Evolutionary conservation across 305 asterid species (phyloP), one percentile per base, ranked within the genome.

Genomic region (Petunia hybrid): DNA sequence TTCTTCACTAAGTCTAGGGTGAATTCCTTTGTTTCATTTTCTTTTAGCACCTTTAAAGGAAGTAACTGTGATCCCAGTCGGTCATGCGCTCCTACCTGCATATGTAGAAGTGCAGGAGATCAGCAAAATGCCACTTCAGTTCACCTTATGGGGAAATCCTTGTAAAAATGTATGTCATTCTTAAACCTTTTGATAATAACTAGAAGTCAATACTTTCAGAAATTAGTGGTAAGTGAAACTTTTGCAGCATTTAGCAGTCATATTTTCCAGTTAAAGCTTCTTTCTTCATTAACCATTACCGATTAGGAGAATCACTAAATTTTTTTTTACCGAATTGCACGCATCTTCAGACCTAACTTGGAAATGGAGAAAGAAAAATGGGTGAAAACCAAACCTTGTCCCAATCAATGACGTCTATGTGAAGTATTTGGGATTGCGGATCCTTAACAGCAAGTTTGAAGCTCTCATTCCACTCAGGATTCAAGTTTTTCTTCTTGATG

Each of bases 401-500:
- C 98, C 98, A 93, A 41, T 94, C 98, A 45, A 62, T 91, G 82
- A 93, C 92, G 76, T 92, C 84, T 77, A 94, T 81, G 65, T 87
- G 85, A 76, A 94, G 95, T 81, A 90, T 76, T 83, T 94, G 98
- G 74, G 96, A 85, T 53, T 87, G 91, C 43, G 97, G 98, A 38
- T 94, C 98, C 86, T 88, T 94, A 80, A 94, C 96, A 8, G 92
- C 84, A 60, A 94, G 93, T 91, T 91, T 94, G 85, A 94, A 93
- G 16, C 88, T 93, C 86, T 94, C 98, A 40, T 93, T 88, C 98
- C 98, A 94, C 83, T 83, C 96, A 1, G 98, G 98, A 82, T 92
- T 87, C 69, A 94, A 81, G 3, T 94, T 94, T 89, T 89, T 94
- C 81, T 94, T 94, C 92, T 91, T 93, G 83, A 94, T 83, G 2